Evolutionary conservation across 768 basidiomycete genomes (phyloP).

Genomic region (Kwoniella botswanensis): DNA sequence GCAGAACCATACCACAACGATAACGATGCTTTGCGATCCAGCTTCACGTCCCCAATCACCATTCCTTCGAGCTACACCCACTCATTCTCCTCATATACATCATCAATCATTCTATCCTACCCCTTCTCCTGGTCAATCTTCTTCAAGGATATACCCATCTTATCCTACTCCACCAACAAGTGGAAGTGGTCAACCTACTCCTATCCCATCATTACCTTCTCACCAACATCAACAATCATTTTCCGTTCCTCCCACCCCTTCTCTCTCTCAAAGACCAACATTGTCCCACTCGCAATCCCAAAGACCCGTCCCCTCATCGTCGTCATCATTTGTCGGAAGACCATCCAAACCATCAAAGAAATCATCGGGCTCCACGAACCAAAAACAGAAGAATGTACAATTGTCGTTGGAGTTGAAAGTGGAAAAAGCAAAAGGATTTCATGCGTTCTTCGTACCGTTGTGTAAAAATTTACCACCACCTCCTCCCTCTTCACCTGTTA

Average conservation of each 20-base stretch:
- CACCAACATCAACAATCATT: neutral
- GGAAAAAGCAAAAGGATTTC: conserved; percentile 45
- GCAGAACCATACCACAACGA: neutral
- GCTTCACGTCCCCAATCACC: conserved; percentile 17
- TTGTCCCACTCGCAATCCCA: conserved; percentile 7
- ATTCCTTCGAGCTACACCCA: neutral
- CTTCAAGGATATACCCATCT: neutral
- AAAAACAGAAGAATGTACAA: conserved; percentile 42
- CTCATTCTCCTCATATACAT: conserved; percentile 10
- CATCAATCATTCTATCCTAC: neutral
- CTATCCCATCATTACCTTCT: conserved; percentile 9
- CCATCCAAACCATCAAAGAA: conserved; percentile 20
- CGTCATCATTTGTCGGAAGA: neutral
- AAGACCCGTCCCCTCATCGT: neutral
- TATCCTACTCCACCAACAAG: conserved; percentile 9
- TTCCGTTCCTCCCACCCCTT: conserved; percentile 1
- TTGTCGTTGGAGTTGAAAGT: conserved; percentile 45
- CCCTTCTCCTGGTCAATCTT: neutral
- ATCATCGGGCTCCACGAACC: conserved; percentile 16
- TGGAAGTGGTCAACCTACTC: conserved; percentile 14
- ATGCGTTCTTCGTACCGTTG: conserved; percentile 47
- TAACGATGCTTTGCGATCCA: conserved; percentile 20
- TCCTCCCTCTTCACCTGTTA: conserved; percentile 48
- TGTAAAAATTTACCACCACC: conserved; percentile 37
- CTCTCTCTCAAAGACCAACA: neutral